phyloP scores from a whole-genome alignment of 345 rosid genomes.

The Citrus medica region DNA sequence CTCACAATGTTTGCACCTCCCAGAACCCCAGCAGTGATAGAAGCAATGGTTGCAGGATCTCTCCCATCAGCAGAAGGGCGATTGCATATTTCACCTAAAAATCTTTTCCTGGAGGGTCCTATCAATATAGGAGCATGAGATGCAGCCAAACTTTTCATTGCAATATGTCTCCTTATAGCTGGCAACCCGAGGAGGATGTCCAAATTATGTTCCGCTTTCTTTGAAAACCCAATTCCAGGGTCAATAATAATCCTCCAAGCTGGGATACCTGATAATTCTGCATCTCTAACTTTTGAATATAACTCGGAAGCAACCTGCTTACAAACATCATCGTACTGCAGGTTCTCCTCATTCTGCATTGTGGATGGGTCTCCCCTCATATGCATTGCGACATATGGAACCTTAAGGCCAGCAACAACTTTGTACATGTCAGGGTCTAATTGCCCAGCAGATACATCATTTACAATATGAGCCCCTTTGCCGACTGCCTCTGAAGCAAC shows the following conservation, averaged over 20 bases:
- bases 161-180: slow-evolving; percentile 56
- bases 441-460: slow-evolving; percentile 82
- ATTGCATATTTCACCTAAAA: slow-evolving; percentile 73
- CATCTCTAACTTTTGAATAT: slow-evolving; percentile 48
- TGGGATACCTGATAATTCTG: slow-evolving; percentile 75
- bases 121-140: slow-evolving; percentile 73
- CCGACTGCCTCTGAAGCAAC: slow-evolving; percentile 82
- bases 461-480: slow-evolving; percentile 78
- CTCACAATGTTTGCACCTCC: slow-evolving; percentile 88
- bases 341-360: slow-evolving; percentile 73
- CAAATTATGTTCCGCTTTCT: slow-evolving; percentile 63
- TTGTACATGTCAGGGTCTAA: slow-evolving; percentile 69
- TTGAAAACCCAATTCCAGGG: slow-evolving; percentile 93
- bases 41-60: slow-evolving; percentile 86
- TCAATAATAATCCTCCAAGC: slow-evolving; percentile 88
- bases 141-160: slow-evolving; percentile 55
- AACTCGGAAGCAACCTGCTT: slow-evolving; percentile 72
- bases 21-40: slow-evolving; percentile 58
- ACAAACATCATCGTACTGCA: slow-evolving; percentile 65
- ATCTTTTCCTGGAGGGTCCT: slow-evolving; percentile 87
- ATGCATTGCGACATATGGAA: slow-evolving; percentile 87
- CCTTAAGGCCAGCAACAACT: slow-evolving; percentile 59
- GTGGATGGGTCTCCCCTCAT: slow-evolving; percentile 93
- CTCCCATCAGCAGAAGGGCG: slow-evolving; percentile 62
- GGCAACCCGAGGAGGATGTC: slow-evolving; percentile 65